Conservation (phyloP, 306 rosid genomes). For the apple (Malus domestica) region ASM211411v1 NC_041805.1:5608501-5609000, state of each 20-base stretch:
- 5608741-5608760: background rate
- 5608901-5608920: slow-evolving; percentile 30
- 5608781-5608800: slow-evolving; percentile 11
- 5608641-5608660: background rate
- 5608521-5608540: background rate
- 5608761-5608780: slow-evolving; percentile 1
- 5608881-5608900: slow-evolving; percentile 15
- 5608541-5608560: background rate
- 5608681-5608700: background rate
- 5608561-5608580: background rate
- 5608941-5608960: slow-evolving; percentile 21
- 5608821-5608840: slow-evolving; percentile 2
- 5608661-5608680: slow-evolving; percentile 2
- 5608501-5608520: background rate
- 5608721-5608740: background rate
- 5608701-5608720: background rate
- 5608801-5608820: background rate
- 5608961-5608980: slow-evolving; percentile 10
- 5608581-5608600: background rate
- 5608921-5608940: slow-evolving; percentile 27
- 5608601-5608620: background rate
- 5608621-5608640: background rate
- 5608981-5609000: background rate
- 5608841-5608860: slow-evolving; percentile 18
- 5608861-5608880: background rate